Percentiles rank a stretch among this genome's conserved stretches.
phyloP scores from a whole-genome alignment of 257 asterid species.

The Marsdenia floribunda region DNA sequence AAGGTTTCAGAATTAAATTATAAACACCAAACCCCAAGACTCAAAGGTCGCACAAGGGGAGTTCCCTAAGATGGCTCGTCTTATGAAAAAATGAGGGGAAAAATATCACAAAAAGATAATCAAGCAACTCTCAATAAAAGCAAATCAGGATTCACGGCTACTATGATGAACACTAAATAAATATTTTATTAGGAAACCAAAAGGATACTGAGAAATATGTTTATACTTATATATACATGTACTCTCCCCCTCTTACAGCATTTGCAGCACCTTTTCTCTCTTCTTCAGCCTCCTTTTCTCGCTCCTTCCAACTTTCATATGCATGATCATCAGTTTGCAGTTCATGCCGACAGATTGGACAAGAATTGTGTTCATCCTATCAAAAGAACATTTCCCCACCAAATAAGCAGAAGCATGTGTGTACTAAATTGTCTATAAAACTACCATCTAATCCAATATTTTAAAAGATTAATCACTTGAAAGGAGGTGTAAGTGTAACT shows the following conservation, averaged over 20 bases:
- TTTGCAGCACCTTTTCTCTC: slow-evolving; percentile 97
- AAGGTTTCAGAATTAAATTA: neutral
- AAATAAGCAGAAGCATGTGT: slow-evolving; percentile 1
- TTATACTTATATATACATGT: slow-evolving; percentile 67
- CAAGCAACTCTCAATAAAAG: neutral
- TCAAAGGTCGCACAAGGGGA: neutral
- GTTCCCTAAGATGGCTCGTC: neutral
- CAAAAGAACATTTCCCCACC: neutral
- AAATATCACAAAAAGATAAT: neutral
- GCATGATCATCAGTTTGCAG: slow-evolving; percentile 86
- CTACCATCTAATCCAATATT: neutral
- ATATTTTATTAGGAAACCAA: neutral
- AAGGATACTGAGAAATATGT: neutral
- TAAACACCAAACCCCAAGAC: neutral
- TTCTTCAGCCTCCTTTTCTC: slow-evolving; percentile 94
- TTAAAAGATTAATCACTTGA: neutral
- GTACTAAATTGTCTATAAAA: neutral
- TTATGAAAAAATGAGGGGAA: neutral
- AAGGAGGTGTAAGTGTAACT: neutral
- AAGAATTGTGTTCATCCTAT: slow-evolving; percentile 91
- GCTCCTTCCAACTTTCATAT: slow-evolving; percentile 89
- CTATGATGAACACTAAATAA: neutral
- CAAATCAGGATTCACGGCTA: neutral
- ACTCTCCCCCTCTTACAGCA: slow-evolving; percentile 92
- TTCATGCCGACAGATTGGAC: slow-evolving; percentile 94